Base-by-base conservation (phyloP, 208 protist genomes). In the Zelonia costaricensis region DNA sequence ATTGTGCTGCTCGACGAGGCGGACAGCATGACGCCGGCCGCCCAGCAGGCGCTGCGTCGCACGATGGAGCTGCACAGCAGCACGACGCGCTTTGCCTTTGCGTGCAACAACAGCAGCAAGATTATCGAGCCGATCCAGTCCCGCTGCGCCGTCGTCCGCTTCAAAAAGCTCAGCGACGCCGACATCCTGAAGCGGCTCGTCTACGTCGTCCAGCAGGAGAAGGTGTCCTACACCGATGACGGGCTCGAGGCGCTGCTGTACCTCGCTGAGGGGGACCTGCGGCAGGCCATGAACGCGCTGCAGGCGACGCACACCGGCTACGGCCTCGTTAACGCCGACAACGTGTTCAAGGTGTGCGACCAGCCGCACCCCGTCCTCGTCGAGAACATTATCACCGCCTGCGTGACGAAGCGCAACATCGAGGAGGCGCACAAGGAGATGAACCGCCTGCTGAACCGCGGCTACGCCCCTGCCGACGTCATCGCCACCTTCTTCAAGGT, bases 1-100 rank as follows among this genome's bases (percentile, higher is more conserved):
- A 96, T 99, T 55, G 98, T 99, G 42, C 94, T 99, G 20, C 84
- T 99, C 4, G 99, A 99, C 67, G 99, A 99, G 86, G 98, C 98
- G 7, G 99, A 99, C 80, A 97, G 90, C 48, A 99, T 99, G 98
- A 99, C 98, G 1, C 71, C 82, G 8, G 96, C 89, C 0, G 98
- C 98, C 13, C 98, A 99, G 82, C 98, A 99, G 69, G 98, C 98
- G 7, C 76, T 99, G 49, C 85, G 98, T 7, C 84, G 98, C 13
- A 99, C 97, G 16, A 99, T 99, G 97, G 98, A 99, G 86, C 78
- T 99, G 38, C 97, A 98, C 75, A 97, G 95, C 43, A 76, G 70
- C 62, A 99, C 97, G 0, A 99, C 98, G 0, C 88, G 99, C 31
- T 99, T 99, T 79, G 98, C 98, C 40, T 91, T 99, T 51, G 98